Evolutionary conservation across 2,329 filamentous ascomycete genomes (phyloP).

Genomic region (Talaromyces sp.): DNA sequence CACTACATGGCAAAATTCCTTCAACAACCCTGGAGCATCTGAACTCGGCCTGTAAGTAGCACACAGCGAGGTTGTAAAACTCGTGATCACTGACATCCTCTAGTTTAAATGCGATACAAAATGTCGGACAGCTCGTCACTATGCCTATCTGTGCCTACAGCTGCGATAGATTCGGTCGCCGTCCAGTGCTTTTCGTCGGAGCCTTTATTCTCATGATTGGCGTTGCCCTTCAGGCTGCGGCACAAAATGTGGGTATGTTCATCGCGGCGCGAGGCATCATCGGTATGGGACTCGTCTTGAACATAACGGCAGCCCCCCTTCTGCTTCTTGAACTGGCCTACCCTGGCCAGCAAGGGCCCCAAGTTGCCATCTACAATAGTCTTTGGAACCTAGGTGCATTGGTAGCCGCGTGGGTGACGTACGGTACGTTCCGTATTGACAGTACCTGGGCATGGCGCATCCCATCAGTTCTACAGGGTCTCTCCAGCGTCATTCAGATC

Average conservation of each 20-base stretch:
- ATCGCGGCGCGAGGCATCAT: constrained; percentile 61
- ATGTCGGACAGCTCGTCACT: constrained; percentile 7
- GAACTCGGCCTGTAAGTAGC: constrained; percentile 3
- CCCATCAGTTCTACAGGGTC: constrained; percentile 61
- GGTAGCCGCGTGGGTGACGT: constrained; percentile 62
- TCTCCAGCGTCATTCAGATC: constrained; percentile 57
- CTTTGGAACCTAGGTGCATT: constrained; percentile 60
- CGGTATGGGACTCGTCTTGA: constrained; percentile 66
- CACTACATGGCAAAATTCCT: constrained; percentile 31
- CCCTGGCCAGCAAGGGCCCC: constrained; percentile 64
- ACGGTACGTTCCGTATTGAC: constrained; percentile 59
- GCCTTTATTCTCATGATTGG: constrained; percentile 1
- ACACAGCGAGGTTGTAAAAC: neutral
- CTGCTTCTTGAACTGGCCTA: constrained; percentile 67
- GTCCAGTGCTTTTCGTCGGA: neutral
- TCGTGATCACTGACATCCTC: neutral
- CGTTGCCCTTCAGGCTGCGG: constrained; percentile 1
- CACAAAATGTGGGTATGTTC: constrained; percentile 44
- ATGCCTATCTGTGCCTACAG: neutral
- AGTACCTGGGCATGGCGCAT: constrained; percentile 66
- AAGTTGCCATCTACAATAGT: constrained; percentile 67
- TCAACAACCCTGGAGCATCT: constrained; percentile 7
- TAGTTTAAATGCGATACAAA: constrained; percentile 6
- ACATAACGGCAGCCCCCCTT: constrained; percentile 63
- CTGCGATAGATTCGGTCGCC: constrained; percentile 9